These are phyloP conservation scores for Thielaviopsis populi DNA, from an alignment of 2,329 filamentous ascomycete genomes.

Conservation along the genomic window DNA sequence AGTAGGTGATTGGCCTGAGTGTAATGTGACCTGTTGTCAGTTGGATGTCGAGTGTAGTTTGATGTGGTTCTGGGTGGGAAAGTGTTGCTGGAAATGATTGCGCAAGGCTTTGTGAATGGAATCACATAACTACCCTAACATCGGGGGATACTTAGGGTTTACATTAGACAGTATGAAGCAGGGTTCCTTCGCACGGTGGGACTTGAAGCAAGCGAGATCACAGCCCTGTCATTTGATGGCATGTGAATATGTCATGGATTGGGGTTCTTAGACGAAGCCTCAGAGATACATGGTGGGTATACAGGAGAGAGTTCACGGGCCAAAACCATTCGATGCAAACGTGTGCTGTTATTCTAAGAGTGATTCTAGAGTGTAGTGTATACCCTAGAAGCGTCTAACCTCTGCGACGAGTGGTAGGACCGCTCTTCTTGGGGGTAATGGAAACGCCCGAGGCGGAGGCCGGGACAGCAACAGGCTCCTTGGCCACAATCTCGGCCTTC, in stretches of 20 bases:
- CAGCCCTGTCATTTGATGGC: neutral
- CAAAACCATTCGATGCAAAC: neutral
- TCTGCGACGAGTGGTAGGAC: conserved; percentile 30
- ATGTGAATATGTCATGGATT: neutral
- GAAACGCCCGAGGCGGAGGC: conserved; percentile 22
- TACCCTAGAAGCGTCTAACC: conserved; percentile 22
- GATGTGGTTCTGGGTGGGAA: no score
- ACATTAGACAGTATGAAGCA: neutral
- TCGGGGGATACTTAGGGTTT: neutral
- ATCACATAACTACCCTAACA: conserved; percentile 1
- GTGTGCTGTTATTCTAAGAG: neutral
- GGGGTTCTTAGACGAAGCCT: no score
- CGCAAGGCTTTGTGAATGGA: conserved; percentile 2
- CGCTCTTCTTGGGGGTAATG: conserved; percentile 27
- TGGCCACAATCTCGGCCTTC: conserved; percentile 18
- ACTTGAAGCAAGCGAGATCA: neutral
- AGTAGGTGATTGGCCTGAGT: no score
- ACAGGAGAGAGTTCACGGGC: no score
- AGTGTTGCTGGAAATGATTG: neutral
- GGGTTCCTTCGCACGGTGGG: neutral
- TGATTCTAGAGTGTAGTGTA: neutral
- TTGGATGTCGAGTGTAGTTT: no score
- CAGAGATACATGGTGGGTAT: no score
- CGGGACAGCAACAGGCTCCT: conserved; percentile 17
- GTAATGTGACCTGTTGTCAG: no score